Base-by-base conservation (phyloP, 345 rosid genomes). In the Hypericum androsaemum region DNA sequence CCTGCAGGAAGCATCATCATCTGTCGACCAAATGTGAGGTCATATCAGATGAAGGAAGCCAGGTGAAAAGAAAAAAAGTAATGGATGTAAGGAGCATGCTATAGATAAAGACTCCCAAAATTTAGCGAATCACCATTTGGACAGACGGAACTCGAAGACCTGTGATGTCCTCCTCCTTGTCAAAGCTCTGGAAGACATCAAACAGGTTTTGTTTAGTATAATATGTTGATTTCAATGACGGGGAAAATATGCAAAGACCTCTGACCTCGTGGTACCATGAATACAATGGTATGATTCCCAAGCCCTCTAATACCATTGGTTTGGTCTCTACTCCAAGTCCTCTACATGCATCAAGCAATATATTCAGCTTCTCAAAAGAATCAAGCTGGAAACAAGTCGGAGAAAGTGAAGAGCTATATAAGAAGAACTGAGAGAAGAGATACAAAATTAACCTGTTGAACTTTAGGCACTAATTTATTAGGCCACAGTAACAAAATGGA, bases 221-320 rank as follows among this genome's bases (percentile, higher is more conserved):
- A 22, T 22, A 22, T 22, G 32, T 22, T 22, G 32, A 22, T 22
- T 13, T 14, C 8, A 46, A n/a, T 62, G 14, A 52, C 32, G 32
- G 32, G 32, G 2, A 22, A 1, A 22, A 22, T 22, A 41, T 50
- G 47, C 41, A 28, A 15, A 9, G 47, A 53, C 36, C 12, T 47
- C 40, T 68, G 64, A 82, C 89, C 85, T 79, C 80, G 57, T 82
- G 85, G 61, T 82, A 79, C 89, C 85, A 79, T 56, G 85, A 82
- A 68, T 64, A 75, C 44, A 79, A 48, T 46, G 85, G 89, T 64
- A 77, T 54, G 65, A 82, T 77, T 41, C 89, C 85, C 63, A 82
- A 46, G 42, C 72, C 71, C 57, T 66, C 63, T 11, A 73, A 49
- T 36, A 14, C 62, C 44, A 57, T n/a, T 3, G 85, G 83, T 59